These are phyloP conservation scores for Aspergillus candidus DNA, from an alignment of 2,329 filamentous ascomycete species.

Conservation along the genomic window DNA sequence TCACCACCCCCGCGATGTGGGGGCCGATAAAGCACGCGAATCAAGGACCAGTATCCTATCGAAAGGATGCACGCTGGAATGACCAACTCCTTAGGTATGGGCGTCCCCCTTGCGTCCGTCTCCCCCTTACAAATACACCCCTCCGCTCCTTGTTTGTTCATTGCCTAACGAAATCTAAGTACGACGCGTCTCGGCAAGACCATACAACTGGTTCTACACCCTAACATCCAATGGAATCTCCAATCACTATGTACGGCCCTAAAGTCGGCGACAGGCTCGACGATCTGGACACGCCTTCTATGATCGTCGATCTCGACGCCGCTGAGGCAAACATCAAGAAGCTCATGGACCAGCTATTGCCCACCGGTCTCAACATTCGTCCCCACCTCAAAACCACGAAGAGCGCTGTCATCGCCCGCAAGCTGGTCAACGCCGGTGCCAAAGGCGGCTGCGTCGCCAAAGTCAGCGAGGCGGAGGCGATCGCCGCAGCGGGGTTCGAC, in stretches of 20 bases:
- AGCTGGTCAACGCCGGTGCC: slow-evolving; percentile 42
- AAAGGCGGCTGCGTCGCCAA: slow-evolving; percentile 50
- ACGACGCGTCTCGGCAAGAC: too few species aligned
- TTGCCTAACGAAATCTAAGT: too few species aligned
- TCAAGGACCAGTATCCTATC: too few species aligned
- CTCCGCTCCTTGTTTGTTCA: too few species aligned
- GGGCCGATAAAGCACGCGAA: too few species aligned
- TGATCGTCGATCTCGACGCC: slow-evolving; percentile 49
- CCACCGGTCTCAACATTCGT: slow-evolving; percentile 42
- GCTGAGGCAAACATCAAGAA: slow-evolving; percentile 49
- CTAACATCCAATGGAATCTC: too few species aligned
- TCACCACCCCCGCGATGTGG: too few species aligned
- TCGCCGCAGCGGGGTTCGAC: slow-evolving; percentile 41
- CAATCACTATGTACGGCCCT: slow-evolving; percentile 32
- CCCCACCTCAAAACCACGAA: slow-evolving; percentile 53
- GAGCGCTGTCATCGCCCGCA: slow-evolving; percentile 41
- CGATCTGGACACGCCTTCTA: slow-evolving; percentile 50
- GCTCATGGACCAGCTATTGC: slow-evolving; percentile 42
- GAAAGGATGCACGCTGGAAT: too few species aligned
- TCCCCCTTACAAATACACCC: too few species aligned
- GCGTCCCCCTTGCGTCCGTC: too few species aligned
- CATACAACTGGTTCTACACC: too few species aligned
- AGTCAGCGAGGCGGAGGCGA: slow-evolving; percentile 43
- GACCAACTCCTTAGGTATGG: too few species aligned
- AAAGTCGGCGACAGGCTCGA: slow-evolving; percentile 40